Evolutionary conservation across 2,329 filamentous ascomycete genomes (phyloP).

Genomic region (Diaporthe eres): DNA sequence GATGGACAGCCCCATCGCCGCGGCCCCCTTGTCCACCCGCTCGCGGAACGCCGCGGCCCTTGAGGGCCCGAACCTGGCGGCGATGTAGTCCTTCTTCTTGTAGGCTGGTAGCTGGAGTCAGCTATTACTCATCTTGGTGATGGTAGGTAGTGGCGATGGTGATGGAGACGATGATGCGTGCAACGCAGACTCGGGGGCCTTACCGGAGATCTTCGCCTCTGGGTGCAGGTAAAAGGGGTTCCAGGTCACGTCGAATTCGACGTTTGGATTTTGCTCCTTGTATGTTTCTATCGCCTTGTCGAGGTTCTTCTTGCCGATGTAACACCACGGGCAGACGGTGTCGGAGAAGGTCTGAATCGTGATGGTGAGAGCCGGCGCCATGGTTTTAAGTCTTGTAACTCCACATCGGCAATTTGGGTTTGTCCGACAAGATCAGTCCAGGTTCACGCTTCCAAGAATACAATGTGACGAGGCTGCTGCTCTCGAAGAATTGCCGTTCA

Average conservation of each 20-base stretch:
- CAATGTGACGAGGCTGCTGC: background rate
- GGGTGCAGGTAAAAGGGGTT: constrained; percentile 63
- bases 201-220: constrained; percentile 48
- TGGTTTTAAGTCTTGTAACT: background rate
- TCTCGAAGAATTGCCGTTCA: background rate
- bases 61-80: constrained; percentile 47
- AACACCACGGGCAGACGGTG: constrained; percentile 67
- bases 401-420: background rate
- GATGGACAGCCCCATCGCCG: constrained; percentile 56
- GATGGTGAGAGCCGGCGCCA: constrained; percentile 46
- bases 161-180: background rate
- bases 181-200: background rate
- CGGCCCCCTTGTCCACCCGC: constrained; percentile 52
- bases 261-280: constrained; percentile 55
- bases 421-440: background rate
- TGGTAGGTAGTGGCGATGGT: no score
- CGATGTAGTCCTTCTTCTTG: constrained; percentile 56
- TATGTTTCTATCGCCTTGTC: constrained; percentile 60
- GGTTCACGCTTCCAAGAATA: background rate
- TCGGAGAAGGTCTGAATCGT: constrained; percentile 64
- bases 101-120: constrained; percentile 47
- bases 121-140: background rate
- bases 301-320: constrained; percentile 62
- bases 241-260: constrained; percentile 62
- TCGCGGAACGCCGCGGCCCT: constrained; percentile 48